These are phyloP conservation scores for Pichia sp. DNA, from an alignment of 1,139 yeast genomes.

Conservation along the genomic window DNA sequence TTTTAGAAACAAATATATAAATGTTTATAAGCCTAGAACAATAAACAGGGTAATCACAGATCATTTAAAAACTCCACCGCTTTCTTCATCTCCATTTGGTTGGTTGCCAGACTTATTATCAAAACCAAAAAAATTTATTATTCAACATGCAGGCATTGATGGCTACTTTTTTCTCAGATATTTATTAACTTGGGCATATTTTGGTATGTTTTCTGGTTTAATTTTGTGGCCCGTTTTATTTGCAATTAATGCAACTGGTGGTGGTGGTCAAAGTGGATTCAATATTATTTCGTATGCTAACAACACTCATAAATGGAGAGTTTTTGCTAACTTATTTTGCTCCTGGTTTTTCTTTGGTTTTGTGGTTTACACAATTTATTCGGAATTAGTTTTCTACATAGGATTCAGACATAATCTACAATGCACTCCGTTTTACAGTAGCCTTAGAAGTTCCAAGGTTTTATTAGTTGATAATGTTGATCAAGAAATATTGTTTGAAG, in stretches of 20 bases:
- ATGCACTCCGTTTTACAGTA: slow-evolving; percentile 73
- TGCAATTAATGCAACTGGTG: slow-evolving; percentile 60
- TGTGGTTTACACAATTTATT: slow-evolving; percentile 62
- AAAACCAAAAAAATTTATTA: slow-evolving; percentile 57
- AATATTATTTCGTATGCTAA: slow-evolving; percentile 77
- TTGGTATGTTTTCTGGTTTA: slow-evolving; percentile 36
- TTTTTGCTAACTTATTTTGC: slow-evolving; percentile 80
- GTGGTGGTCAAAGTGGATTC: slow-evolving; percentile 54
- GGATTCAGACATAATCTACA: slow-evolving; percentile 76
- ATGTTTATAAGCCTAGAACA: slow-evolving; percentile 67
- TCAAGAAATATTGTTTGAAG: slow-evolving; percentile 51
- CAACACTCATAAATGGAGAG: slow-evolving; percentile 48
- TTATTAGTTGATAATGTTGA: slow-evolving; percentile 80
- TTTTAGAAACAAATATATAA: slow-evolving; percentile 47
- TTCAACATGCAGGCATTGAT: slow-evolving; percentile 71
- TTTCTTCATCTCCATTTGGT: slow-evolving; percentile 55
- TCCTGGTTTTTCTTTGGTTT: slow-evolving; percentile 75
- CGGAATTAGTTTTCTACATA: slow-evolving; percentile 76
- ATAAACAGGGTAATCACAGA: slow-evolving; percentile 52
- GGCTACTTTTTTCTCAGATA: slow-evolving; percentile 66
- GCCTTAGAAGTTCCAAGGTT: slow-evolving; percentile 67
- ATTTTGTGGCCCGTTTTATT: slow-evolving; percentile 52
- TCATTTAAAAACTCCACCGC: slow-evolving; percentile 55
- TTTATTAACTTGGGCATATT: slow-evolving; percentile 39
- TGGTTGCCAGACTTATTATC: slow-evolving; percentile 54